phyloP scores from a whole-genome alignment of 2,329 filamentous ascomycete genomes.

The Talaromyces piceae region DNA sequence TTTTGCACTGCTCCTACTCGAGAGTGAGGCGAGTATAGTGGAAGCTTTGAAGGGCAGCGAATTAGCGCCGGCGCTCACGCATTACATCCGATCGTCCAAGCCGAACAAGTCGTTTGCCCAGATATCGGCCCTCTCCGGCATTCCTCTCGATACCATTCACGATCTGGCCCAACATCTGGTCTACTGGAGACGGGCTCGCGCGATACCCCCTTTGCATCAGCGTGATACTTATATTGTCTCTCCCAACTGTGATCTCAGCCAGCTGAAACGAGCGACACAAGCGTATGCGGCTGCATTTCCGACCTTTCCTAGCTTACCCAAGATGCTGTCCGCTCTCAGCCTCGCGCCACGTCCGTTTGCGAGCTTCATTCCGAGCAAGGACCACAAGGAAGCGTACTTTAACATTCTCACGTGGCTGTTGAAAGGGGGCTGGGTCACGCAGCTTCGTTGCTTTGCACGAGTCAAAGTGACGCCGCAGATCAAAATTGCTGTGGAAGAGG shows the following conservation, averaged over 20 bases:
- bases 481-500: constrained; percentile 68
- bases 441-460: constrained; percentile 85
- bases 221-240: constrained; percentile 87
- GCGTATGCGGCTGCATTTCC: constrained; percentile 75
- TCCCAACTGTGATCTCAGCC: constrained; percentile 73
- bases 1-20: constrained; percentile 76
- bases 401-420: constrained; percentile 90
- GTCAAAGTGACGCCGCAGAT: constrained; percentile 77
- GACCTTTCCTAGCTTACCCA: constrained; percentile 71
- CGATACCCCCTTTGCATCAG: constrained; percentile 82
- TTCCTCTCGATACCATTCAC: constrained; percentile 73
- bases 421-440: constrained; percentile 86
- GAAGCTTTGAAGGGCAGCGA: constrained; percentile 61
- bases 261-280: constrained; percentile 60
- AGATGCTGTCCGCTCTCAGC: constrained; percentile 79
- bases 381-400: constrained; percentile 80
- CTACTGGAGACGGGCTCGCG: constrained; percentile 88
- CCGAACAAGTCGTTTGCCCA: constrained; percentile 65
- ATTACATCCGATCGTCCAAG: constrained; percentile 55
- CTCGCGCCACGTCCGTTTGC: constrained; percentile 76
- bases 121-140: constrained; percentile 52
- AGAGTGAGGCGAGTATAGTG: constrained; percentile 74
- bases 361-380: constrained; percentile 74
- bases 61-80: constrained; percentile 67
- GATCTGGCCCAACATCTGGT: constrained; percentile 88